Evolutionary conservation across 1,284 basidiomycete genomes (phyloP).

Genomic region (Vanrija sp.): DNA sequence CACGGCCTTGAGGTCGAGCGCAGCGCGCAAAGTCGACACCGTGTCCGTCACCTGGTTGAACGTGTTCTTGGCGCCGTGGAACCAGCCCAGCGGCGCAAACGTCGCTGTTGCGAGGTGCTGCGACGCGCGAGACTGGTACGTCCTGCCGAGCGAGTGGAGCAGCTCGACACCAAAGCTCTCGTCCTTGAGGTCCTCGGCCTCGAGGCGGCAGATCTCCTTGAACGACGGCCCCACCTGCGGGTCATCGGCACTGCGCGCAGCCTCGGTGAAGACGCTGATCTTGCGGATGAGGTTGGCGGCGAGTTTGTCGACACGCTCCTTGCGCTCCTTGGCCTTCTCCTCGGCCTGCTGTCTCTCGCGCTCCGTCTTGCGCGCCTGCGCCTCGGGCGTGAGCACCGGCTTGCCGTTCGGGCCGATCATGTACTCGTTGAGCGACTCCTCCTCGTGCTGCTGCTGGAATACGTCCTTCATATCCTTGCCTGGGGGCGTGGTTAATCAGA

Average conservation of each 20-base stretch:
- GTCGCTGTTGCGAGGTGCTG: constrained; percentile 58
- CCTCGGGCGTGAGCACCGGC: constrained; percentile 68
- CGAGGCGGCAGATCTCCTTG: constrained; percentile 69
- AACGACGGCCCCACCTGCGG: constrained; percentile 57
- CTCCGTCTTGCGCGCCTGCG: constrained; percentile 66
- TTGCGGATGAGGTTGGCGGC: constrained; percentile 81
- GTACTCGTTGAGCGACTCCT: constrained; percentile 48
- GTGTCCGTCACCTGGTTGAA: constrained; percentile 91
- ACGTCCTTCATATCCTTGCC: constrained; percentile 98
- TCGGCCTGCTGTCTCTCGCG: constrained; percentile 69
- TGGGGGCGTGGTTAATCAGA: constrained; percentile 47
- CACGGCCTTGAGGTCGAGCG: constrained; percentile 87
- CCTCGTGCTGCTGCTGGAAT: constrained; percentile 83
- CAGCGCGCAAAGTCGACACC: constrained; percentile 63
- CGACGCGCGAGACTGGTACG: constrained; percentile 76
- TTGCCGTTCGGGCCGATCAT: constrained; percentile 46
- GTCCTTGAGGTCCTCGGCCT: constrained; percentile 78
- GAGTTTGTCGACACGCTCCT: constrained; percentile 75
- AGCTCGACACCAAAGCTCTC: constrained; percentile 94
- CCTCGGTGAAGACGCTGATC: constrained; percentile 87
- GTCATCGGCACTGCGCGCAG: constrained; percentile 65
- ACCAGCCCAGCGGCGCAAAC: constrained; percentile 61
- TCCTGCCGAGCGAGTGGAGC: constrained; percentile 84
- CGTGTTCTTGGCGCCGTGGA: constrained; percentile 89
- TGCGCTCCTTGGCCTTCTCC: constrained; percentile 72